A percentile compares a stretch with the other conserved stretches of the same genome.
Evolutionary conservation across 352 stramenopile genomes (phyloP).

Genomic region (Phytophthora crassamura): DNA sequence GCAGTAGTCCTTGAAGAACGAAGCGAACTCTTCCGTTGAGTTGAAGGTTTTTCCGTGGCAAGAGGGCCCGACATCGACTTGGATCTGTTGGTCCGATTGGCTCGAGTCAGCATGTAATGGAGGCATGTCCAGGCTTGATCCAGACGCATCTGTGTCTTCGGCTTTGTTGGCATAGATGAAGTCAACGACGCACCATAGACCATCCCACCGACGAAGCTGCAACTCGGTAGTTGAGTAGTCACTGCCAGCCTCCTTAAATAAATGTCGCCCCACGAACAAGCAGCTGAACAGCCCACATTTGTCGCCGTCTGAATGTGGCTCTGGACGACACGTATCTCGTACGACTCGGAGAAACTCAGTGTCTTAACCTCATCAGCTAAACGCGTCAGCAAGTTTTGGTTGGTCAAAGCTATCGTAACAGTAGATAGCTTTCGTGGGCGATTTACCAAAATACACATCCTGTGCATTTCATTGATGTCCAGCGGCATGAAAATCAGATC

Average conservation of each 20-base stretch:
- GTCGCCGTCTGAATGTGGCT: background rate
- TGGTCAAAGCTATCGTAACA: conserved; percentile 14
- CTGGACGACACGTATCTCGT: background rate
- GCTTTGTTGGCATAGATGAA: background rate
- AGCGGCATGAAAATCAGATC: conserved; percentile 8
- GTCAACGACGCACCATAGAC: background rate
- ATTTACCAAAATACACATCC: conserved; percentile 1
- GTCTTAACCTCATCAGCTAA: background rate
- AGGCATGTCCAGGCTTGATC: too few relatives aligned
- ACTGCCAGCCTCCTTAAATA: background rate
- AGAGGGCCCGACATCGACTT: too few relatives aligned
- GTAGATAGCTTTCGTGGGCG: background rate
- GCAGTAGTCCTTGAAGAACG: too few relatives aligned
- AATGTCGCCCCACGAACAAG: background rate
- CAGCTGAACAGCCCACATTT: background rate
- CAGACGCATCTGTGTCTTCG: too few relatives aligned
- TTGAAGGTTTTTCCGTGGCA: too few relatives aligned
- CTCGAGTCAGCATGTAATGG: too few relatives aligned
- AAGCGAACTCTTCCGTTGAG: too few relatives aligned
- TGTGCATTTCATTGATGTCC: conserved; percentile 5
- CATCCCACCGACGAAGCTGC: background rate
- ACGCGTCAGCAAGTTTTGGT: conserved; percentile 4
- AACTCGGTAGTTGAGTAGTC: background rate
- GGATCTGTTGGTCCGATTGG: too few relatives aligned
- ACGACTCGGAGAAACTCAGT: too few relatives aligned